Conservation (phyloP, 495 filamentous ascomycete genomes). For the Aspergillus affinis region DNA sequence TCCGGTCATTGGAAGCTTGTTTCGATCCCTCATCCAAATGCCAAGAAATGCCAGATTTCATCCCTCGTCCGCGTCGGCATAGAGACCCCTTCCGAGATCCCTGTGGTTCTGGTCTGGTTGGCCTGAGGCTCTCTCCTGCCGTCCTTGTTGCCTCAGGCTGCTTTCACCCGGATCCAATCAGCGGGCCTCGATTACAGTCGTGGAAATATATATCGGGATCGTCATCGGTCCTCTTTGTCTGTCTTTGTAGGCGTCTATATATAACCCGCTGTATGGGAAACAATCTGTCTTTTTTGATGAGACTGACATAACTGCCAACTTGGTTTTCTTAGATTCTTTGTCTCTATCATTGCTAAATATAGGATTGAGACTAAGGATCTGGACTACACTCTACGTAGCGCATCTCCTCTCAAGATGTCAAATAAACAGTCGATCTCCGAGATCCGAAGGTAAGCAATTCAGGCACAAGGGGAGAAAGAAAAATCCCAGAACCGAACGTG, state of each 20-base stretch:
- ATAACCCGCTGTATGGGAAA: neutral
- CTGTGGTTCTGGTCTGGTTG: neutral
- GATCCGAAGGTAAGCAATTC: neutral
- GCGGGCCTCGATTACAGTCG: neutral
- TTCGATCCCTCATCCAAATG: conserved; percentile 19
- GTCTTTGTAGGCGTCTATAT: neutral
- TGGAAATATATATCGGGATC: conserved; percentile 6
- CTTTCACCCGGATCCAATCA: conserved; percentile 5
- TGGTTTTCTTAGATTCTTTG: neutral
- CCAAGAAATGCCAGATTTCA: conserved; percentile 46
- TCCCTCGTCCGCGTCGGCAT: conserved; percentile 18
- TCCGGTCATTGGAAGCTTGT: conserved; percentile 13
- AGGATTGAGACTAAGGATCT: too few species aligned
- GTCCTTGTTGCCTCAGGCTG: conserved; percentile 8
- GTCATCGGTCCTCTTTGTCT: neutral
- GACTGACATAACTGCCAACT: neutral
- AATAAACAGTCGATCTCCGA: neutral
- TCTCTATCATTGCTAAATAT: neutral
- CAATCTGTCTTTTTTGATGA: neutral
- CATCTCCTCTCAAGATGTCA: neutral
- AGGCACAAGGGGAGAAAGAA: neutral
- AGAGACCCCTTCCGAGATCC: neutral
- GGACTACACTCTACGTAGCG: neutral
- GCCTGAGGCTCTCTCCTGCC: neutral
- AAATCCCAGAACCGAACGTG: conserved; percentile 7